Evolutionary conservation across 163 green algal species (phyloP), one percentile per base, ranked within the genome.

Genomic region (Prototheca stagnorum): DNA sequence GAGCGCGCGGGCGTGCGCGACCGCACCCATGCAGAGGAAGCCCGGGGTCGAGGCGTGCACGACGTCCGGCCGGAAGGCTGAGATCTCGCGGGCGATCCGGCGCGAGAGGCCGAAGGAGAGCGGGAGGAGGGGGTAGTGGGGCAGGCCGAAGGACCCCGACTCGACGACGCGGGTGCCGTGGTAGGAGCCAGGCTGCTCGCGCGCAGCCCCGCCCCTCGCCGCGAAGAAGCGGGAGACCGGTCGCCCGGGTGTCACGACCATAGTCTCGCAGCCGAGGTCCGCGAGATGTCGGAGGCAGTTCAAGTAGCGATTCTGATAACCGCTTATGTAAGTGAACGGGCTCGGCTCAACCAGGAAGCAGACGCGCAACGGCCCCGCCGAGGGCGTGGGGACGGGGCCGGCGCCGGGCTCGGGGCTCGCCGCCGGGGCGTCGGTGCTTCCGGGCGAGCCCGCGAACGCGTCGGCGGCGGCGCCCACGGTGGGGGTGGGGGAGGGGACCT

Each of bases 21-120:
- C 35, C 17, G 49, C 61, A 3, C 54, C 61, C 46, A 70, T 51
- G 49, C 49, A 59, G 50, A 70, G 64, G 19, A 64, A 49, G 24
- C 75, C 86, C 1, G 85, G 88, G 16, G 73, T 85, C 21, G 77
- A 88, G 44, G 79, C 79, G 62, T 97, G 88, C 57, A 98, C 92
- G 39, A 97, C 57, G 55, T 95, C 80, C 35, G 81, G 85, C n/a
- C 71, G 47, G 56, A 78, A 78, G 15, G 59, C 53, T 35, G 51
- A 60, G 37, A 78, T 40, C 19, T 71, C 53, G 33, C 53, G 44
- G 54, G 65, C 75, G 33, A 79, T 77, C 5, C 70, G 49, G 1
- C 70, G 70, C 1, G 61, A 75, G 37, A 81, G 62, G 3, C 54
- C 72, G 31, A 81, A 75, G 28, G 42, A 70, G 8, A 81, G 56